phyloP scores from a whole-genome alignment of 345 rosid genomes.

The sweet orange (Citrus sinensis) region DVS_A1.0 CM039167.1:4032501-4033000 shows the following conservation, averaged over 20 bases:
- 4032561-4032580: no score
- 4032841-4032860: constrained; percentile 23
- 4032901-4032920: neutral
- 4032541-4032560: neutral
- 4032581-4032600: no score
- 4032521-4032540: neutral
- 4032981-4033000: constrained; percentile 16
- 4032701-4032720: neutral
- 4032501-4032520: no score
- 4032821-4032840: neutral
- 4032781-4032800: neutral
- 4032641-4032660: neutral
- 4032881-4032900: neutral
- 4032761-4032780: neutral
- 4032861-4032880: neutral
- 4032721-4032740: neutral
- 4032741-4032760: neutral
- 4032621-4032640: neutral
- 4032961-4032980: neutral
- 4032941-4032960: constrained; percentile 27
- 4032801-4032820: neutral
- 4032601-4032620: no score
- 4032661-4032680: neutral
- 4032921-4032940: constrained; percentile 27
- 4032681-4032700: neutral